Evolutionary conservation across 2,329 filamentous ascomycete genomes (phyloP).

Genomic region (Ophiostoma ips): DNA sequence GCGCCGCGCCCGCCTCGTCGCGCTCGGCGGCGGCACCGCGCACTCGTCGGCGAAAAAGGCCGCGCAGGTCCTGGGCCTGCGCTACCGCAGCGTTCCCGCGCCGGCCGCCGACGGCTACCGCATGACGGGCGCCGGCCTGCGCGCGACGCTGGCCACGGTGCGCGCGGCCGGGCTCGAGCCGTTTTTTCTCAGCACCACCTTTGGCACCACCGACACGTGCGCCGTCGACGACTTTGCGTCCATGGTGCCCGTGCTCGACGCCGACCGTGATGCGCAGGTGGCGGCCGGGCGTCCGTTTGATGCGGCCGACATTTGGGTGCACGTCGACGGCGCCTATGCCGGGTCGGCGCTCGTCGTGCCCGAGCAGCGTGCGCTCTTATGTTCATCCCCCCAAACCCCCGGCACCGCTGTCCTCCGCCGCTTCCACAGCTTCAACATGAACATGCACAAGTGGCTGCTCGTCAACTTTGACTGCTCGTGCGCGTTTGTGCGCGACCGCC

Average conservation of each 20-base stretch:
- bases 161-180: constrained; percentile 60
- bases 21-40: constrained; percentile 62
- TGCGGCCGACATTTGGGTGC: constrained; percentile 59
- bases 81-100: constrained; percentile 57
- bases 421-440: constrained; percentile 86
- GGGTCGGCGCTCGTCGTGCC: constrained; percentile 72
- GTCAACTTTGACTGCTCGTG: constrained; percentile 83
- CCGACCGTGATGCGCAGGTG: constrained; percentile 14
- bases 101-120: constrained; percentile 49
- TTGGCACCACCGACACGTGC: constrained; percentile 82
- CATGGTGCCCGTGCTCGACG: constrained; percentile 40
- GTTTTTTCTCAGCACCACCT: constrained; percentile 71
- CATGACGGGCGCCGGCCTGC: constrained; percentile 52
- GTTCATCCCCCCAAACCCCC: no score
- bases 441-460: constrained; percentile 95
- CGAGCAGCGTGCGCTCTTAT: constrained; percentile 36
- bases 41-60: constrained; percentile 83
- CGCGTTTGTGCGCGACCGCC: constrained; percentile 62
- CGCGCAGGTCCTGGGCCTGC: constrained; percentile 72
- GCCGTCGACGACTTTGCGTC: constrained; percentile 69
- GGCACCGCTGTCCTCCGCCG: constrained; percentile 42
- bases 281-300: constrained; percentile 12
- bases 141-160: constrained; percentile 48
- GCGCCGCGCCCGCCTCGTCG: constrained; percentile 59
- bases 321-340: constrained; percentile 88